Base-by-base conservation (phyloP, 2,329 filamentous ascomycete genomes). In the Epichloe gansuensis region DNA sequence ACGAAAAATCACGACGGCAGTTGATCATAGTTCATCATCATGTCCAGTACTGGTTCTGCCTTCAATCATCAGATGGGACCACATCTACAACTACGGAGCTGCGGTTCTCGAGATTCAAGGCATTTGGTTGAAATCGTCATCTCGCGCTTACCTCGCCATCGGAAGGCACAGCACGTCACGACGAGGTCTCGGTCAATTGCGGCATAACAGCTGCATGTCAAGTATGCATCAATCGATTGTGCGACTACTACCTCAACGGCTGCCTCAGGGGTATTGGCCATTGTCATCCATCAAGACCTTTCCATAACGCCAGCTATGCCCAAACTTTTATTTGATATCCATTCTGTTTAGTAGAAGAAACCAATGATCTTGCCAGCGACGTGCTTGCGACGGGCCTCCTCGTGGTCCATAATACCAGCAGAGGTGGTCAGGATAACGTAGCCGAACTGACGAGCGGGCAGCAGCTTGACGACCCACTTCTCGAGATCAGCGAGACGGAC, bases 401-500 rank as follows among this genome's bases (percentile, higher is more conserved):
- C 93, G 80, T 98, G 93, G 80, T 98, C 93, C 91, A 98, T 97
- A 75, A 98, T 98, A 74, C 93, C 93, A 60, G 93, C 89, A 56
- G 90, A 96, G 76, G 93, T 98, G 74, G 93, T 98, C 68, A 98
- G 86, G 75, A 98, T 89, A 70, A 98, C 89, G 79, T 89, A 96
- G 70, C 93, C 93, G 82, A 98, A 98, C 78, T 98, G 93, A 96
- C 93, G 93, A 63, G 93, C 90, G 63, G 93, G 93, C 60, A 98
- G 84, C 70, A 98, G 87, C 84, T 95, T 95, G 78, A 95, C 89
- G 67, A 97, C 89, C 93, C 93, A 98, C 82, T 97, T 96, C 88
- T 98, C 93, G 71, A 98, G 82, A 67, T 98, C 93, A 68, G 81
- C 77, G 69, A 98, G 89, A 74, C 91, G 89, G 75, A 98, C 87